Evolutionary conservation across 169 alveolate genomes (phyloP), one percentile per base, ranked within the genome.

Genomic region (Cystoisospora suis): DNA sequence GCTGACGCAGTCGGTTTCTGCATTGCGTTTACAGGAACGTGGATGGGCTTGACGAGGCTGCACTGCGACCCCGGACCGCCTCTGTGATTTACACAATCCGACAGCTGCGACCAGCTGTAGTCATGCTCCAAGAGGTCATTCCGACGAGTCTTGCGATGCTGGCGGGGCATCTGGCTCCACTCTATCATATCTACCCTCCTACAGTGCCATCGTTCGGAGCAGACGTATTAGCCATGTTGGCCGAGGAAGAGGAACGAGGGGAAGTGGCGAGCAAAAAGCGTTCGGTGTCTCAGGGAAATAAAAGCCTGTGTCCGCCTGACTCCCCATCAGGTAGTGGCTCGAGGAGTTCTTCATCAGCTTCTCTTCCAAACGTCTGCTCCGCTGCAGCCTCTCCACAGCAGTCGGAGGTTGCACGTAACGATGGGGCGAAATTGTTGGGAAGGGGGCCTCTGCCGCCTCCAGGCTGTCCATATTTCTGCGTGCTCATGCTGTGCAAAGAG

Each of bases 391-490:
- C n/a, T n/a, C n/a, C n/a, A n/a, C 61, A 53, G 61, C 61, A 53
- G 61, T 20, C 9, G n/a, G 61, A 9, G n/a, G 9, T 53, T 9
- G 61, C 61, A 20, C n/a, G n/a, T n/a, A n/a, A n/a, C n/a, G n/a
- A n/a, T n/a, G n/a, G n/a, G n/a, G n/a, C n/a, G n/a, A n/a, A n/a
- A n/a, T n/a, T n/a, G n/a, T n/a, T n/a, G n/a, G n/a, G n/a, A n/a
- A n/a, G n/a, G n/a, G 3, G 40, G 15, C 72, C 72, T 7, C n/a
- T 44, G 77, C 42, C 77, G 6, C 75, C 75, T 15, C 72, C 46
- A 27, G 90, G 90, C n/a, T 86, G 83, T 44, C 90, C 90, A 29
- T 86, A 86, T 42, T 86, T 59, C 56, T 61, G 83, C 69, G 90
- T 75, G 5, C 45, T 86, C 75, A 70, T 86, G 83, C 90, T 86